A percentile compares a stretch with the other conserved stretches of the same genome.
Evolutionary conservation across 805 yeast genomes (phyloP).

Genomic region (Metschnikowia colocasiae): DNA sequence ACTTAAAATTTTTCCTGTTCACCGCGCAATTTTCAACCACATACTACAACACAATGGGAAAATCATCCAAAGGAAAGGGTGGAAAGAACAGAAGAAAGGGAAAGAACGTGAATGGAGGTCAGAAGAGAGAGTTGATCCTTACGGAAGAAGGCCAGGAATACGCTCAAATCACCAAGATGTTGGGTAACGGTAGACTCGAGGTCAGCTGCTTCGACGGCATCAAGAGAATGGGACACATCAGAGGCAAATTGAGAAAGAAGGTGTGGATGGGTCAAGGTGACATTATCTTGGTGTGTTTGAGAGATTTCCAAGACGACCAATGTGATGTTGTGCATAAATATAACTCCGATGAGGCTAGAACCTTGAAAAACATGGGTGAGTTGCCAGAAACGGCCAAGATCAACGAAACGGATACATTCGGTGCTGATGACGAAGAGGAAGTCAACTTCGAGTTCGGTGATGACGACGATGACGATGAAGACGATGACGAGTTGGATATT

Average conservation of each 20-base stretch:
- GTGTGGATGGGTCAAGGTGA: constrained; percentile 99
- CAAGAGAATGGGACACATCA: constrained; percentile 93
- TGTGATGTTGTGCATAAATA: constrained; percentile 97
- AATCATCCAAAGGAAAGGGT: constrained; percentile 74
- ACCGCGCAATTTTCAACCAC: neutral
- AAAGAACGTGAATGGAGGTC: constrained; percentile 86
- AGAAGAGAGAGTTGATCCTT: constrained; percentile 88
- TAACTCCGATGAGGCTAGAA: constrained; percentile 96
- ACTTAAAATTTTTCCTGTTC: constrained; percentile 4
- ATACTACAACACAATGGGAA: constrained; percentile 52
- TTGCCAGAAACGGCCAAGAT: constrained; percentile 96
- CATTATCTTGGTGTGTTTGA: constrained; percentile 87
- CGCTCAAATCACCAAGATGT: constrained; percentile 97
- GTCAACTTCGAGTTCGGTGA: constrained; percentile 98
- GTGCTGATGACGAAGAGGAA: constrained; percentile 94
- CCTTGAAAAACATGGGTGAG: constrained; percentile 92
- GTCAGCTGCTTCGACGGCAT: constrained; percentile 93
- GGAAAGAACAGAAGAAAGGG: constrained; percentile 98
- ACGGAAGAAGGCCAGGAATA: constrained; percentile 98
- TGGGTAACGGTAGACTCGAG: constrained; percentile 96
- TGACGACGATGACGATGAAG: constrained; percentile 77
- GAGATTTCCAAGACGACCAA: constrained; percentile 98
- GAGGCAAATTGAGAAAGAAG: constrained; percentile 99
- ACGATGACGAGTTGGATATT: constrained; percentile 75
- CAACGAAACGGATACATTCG: constrained; percentile 95